Evolutionary conservation across 2,329 filamentous ascomycete species (phyloP), one percentile per base, ranked within the genome.

Genomic region (Microcyclospora pomicola): DNA sequence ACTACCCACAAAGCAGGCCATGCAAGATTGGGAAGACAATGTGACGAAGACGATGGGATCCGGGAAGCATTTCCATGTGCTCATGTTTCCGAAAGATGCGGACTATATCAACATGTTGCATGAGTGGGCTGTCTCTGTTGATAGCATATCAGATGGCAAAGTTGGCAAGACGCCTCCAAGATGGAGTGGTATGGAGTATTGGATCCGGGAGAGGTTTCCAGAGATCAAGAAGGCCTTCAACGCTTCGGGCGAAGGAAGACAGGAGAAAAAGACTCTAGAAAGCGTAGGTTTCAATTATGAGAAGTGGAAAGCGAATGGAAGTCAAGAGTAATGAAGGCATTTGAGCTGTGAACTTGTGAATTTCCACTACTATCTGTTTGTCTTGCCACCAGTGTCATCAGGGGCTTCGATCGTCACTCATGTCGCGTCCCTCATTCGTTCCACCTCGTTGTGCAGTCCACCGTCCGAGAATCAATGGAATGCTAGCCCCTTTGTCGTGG

Each of bases 161-260:
- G 9, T 31, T 15, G 79, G 80, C 2, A 88, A 85, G 58, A 33
- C 69, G 45, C 78, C 83, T 19, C 79, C 79, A 2, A 63, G 62
- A 16, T 95, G 87, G 86, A 69, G 72, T 7, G 71, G 75, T 34
- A 72, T 76, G 58, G 65, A 80, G 49, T 72, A 75, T 37, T 92
- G 83, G 83, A 70, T 80, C 52, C 69, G 87, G 13, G 68, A 71
- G 40, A 67, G 76, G 3, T 82, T 81, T 48, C 67, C 72, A 0
- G 67, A 76, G 10, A 82, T 87, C 28, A 82, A 84, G 58, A 70
- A 77, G 48, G 72, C 70, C 24, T 95, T 91, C 55, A 71, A 79
- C 41, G 65, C 71, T 43, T 63, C 65, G 29, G 85, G 84, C 0
- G 70, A 76, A 28, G 56, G 59, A 34, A 65, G 73, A 40, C 47